These are phyloP conservation scores for Leucaena leucocephala DNA, from an alignment of 306 rosid species.

Conservation along the genomic window DNA sequence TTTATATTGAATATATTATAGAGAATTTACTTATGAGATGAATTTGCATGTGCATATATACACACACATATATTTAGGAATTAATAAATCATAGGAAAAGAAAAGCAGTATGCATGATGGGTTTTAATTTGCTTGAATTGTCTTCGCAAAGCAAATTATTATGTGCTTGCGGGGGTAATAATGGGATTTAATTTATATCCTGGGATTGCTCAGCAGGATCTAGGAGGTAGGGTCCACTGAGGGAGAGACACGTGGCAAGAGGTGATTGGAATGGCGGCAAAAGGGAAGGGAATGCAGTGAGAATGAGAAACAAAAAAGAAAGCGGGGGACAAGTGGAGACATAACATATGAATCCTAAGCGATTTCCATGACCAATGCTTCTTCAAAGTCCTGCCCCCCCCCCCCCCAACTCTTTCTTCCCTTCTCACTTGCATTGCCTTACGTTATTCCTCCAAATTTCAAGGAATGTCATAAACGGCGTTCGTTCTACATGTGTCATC, in stretches of 20 bases:
- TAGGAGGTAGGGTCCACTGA: not conserved
- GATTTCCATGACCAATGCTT: conserved; percentile 47
- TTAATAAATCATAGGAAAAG: not conserved
- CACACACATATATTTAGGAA: not conserved
- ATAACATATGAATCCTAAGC: conserved; percentile 52
- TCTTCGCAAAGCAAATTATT: not conserved
- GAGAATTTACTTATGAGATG: not conserved
- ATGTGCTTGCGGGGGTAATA: not conserved
- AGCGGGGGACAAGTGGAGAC: conserved; percentile 78
- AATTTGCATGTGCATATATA: not conserved
- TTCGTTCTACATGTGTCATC: too few species aligned
- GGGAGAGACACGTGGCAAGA: conserved; percentile 31
- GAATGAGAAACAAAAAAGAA: conserved; percentile 37
- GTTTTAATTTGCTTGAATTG: not conserved
- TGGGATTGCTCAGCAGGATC: not conserved
- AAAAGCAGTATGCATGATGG: not conserved
- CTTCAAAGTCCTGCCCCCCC: too few species aligned
- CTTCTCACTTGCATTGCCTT: too few species aligned
- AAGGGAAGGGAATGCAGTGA: conserved; percentile 44
- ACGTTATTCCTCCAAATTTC: not conserved
- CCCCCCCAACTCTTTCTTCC: too few species aligned
- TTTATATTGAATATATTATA: too few species aligned
- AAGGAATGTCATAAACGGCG: not conserved
- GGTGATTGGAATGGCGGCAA: conserved; percentile 45
- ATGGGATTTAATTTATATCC: not conserved